Base-by-base conservation (phyloP, 176 grass and related monocot species). In the Urochloa ruziziensis region DNA sequence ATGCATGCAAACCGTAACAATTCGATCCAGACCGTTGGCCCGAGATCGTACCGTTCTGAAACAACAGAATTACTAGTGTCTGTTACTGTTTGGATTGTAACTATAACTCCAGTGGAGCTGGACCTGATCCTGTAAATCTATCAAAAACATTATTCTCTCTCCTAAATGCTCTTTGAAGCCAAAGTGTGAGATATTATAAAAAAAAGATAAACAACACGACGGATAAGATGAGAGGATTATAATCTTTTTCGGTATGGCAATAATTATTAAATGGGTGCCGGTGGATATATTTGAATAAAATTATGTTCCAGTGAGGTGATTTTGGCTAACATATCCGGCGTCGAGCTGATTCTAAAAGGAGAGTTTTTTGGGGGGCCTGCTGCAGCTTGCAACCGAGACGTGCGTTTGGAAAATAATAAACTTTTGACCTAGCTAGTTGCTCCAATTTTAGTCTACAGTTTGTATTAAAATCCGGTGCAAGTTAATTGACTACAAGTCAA, bases 251-350 rank as follows among this genome's bases (percentile, higher is more conserved):
- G 16, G 15, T 13, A 57, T 72, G 40, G 42, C 5, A 64, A 64
- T 1, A 62, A 34, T 29, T 63, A 33, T 18, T 33, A 72, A 5
- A 61, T 14, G 25, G 25, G 12, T 15, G 25, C 58, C 27, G 24
- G 4, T 12, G 1, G 58, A 61, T 71, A 79, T 43, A 62, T 79
- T 59, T 86, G 56, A 72, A 62, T 63, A 74, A 14, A 75, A 27
- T n/a, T 5, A 40, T 33, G 44, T 39, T 21, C 23, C 5, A 1
- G 23, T 10, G 24, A 63, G 42, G 32, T 80, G 66, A 73, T 69
- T 40, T 42, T 42, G 37, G 42, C 36, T 52, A 54, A 80, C 34
- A 65, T 43, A 74, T 52, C 57, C 34, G 12, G 59, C 30, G 25
- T 66, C 43, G 68, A 65, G 56, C 23, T 10, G 46, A 53, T 56